These are phyloP conservation scores for Beauveria asiatica DNA, from an alignment of 2,329 filamentous ascomycete species.

Conservation along the genomic window DNA sequence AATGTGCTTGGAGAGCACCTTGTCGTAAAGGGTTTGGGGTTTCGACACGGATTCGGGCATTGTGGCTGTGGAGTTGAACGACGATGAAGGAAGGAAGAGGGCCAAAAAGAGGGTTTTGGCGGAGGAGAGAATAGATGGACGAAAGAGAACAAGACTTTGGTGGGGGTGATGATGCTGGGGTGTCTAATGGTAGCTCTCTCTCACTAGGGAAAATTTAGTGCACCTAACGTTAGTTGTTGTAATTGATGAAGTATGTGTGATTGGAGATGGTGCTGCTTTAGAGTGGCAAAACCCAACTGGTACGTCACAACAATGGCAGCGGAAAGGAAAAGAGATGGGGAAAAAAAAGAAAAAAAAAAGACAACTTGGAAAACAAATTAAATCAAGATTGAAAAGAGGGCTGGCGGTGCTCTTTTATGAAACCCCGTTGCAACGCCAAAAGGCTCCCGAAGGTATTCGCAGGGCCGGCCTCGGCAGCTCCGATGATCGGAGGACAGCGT, in stretches of 20 bases:
- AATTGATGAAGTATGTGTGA: background rate
- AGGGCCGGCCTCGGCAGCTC: conserved; percentile 15
- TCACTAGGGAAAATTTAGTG: background rate
- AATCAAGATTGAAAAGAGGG: background rate
- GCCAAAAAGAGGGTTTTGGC: background rate
- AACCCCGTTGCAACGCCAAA: background rate
- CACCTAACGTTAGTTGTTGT: background rate
- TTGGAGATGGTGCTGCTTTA: background rate
- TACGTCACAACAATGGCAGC: background rate
- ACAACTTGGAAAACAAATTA: background rate
- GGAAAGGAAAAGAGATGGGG: background rate
- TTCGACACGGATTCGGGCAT: conserved; percentile 69
- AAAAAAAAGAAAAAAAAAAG: background rate
- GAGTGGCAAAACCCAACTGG: background rate
- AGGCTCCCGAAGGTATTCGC: background rate
- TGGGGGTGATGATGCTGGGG: conserved; percentile 4
- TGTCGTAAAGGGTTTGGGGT: conserved; percentile 89
- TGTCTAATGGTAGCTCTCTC: background rate
- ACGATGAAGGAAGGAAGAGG: conserved; percentile 12
- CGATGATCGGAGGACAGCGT: conserved; percentile 23
- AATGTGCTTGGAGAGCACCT: conserved; percentile 90
- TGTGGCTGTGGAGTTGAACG: conserved; percentile 25
- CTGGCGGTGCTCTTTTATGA: conserved; percentile 15
- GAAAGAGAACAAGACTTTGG: background rate
- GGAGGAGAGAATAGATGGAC: background rate